Conservation (phyloP, 1,139 yeast species). For the Saccharomyces hybrid region DNA sequence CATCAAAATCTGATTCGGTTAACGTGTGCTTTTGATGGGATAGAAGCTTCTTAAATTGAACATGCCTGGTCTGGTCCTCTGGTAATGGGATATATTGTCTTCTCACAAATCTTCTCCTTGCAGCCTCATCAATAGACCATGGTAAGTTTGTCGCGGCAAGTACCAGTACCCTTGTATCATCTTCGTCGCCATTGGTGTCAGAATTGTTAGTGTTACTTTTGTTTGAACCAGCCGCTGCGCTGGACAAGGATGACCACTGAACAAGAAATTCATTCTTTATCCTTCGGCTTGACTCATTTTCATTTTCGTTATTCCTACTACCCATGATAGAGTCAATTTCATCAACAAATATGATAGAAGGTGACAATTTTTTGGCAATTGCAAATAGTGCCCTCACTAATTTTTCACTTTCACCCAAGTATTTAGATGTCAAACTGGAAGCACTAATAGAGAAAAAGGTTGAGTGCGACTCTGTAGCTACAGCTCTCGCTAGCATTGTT, state of each 20-base stretch:
- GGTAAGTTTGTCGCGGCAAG: conserved; percentile 96
- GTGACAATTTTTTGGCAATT: conserved; percentile 80
- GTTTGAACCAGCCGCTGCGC: conserved; percentile 76
- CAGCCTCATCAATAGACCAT: conserved; percentile 98
- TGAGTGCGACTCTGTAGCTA: conserved; percentile 92
- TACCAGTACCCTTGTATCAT: conserved; percentile 72
- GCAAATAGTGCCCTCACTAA: conserved; percentile 82
- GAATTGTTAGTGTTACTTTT: conserved; percentile 40
- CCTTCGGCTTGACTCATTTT: conserved; percentile 84
- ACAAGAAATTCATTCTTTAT: conserved; percentile 91
- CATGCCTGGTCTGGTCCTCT: conserved; percentile 70
- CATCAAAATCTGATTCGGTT: conserved; percentile 52
- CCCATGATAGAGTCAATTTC: conserved; percentile 90
- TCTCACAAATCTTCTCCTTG: conserved; percentile 86
- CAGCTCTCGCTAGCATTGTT: conserved; percentile 96
- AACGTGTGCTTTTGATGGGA: conserved; percentile 71
- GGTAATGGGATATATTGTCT: conserved; percentile 94
- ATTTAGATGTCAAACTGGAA: conserved; percentile 85
- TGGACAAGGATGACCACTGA: conserved; percentile 91
- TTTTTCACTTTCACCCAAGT: conserved; percentile 90
- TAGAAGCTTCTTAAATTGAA: conserved; percentile 64
- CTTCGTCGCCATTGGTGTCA: conserved; percentile 37
- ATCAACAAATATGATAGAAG: conserved; percentile 91
- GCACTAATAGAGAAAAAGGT: conserved; percentile 92
- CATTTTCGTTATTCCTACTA: conserved; percentile 65